Base-by-base conservation (phyloP, 2,329 filamentous ascomycete genomes). In the Pseudohalonectria lignicola region DNA sequence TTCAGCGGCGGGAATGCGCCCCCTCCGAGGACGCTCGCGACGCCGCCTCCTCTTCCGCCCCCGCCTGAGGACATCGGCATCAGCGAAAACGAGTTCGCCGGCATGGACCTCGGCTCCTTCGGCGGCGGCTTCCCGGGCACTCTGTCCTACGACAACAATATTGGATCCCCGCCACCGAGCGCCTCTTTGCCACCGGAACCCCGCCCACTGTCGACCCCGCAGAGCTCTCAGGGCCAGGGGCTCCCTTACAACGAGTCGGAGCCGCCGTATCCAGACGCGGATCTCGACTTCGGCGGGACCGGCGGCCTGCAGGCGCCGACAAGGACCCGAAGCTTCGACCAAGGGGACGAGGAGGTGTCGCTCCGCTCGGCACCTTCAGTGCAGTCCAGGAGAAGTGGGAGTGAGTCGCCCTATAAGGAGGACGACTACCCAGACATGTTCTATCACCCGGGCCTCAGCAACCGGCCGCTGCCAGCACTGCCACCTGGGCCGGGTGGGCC, bases 211-310 rank as follows among this genome's bases (percentile, higher is more conserved):
- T 69, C 72, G 5, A 66, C 60, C 17, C 59, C 68, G 37, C 50
- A n/a, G n/a, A n/a, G n/a, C n/a, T n/a, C n/a, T n/a, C n/a, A n/a
- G n/a, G n/a, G n/a, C n/a, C n/a, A n/a, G n/a, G n/a, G n/a, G n/a
- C n/a, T n/a, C n/a, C n/a, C n/a, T n/a, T n/a, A n/a, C n/a, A n/a
- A n/a, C n/a, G n/a, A n/a, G n/a, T n/a, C 63, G 43, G 53, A 61
- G 43, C 56, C 55, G 2, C 53, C 46, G 12, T 63, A 60, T 39
- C 55, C 65, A 12, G 70, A 78, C 39, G 86, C 82, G 5, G 74
- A 83, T 39, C 82, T 94, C 36, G 90, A 96, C 57, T 87, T 86
- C 34, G 83, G 77, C 36, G 88, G 85, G 7, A 95, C 87, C n/a
- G 92, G 90, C 30, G 92, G 92, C 1, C 61, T 95, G 20, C 79